These are phyloP conservation scores for Camelina sativa DNA, from an alignment of 345 rosid genomes.

Conservation along the genomic window DNA sequence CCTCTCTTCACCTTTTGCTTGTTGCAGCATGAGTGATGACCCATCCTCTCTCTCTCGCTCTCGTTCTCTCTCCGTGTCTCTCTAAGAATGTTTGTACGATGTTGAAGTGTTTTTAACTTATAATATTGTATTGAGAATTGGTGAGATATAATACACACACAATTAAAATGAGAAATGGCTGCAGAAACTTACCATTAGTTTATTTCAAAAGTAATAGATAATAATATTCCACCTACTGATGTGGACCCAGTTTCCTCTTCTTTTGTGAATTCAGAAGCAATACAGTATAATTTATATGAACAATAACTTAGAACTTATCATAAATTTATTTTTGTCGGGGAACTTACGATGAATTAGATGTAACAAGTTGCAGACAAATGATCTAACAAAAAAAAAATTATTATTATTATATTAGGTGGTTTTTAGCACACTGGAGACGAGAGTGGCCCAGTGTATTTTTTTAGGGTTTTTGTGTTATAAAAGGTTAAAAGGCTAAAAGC, in stretches of 20 bases:
- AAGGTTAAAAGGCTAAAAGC: conserved; percentile 57
- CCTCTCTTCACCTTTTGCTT: conserved; percentile 99
- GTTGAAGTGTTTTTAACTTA: conserved; percentile 33
- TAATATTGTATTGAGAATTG: conserved; percentile 28
- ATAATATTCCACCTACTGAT: conserved; percentile 33
- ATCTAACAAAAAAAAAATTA: background rate
- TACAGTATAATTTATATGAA: background rate
- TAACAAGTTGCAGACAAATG: background rate
- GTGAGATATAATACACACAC: conserved; percentile 23
- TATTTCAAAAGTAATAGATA: background rate
- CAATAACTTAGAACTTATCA: background rate
- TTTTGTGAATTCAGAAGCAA: background rate
- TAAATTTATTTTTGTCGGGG: background rate
- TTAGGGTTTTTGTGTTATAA: conserved; percentile 59
- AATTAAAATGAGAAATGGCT: conserved; percentile 36
- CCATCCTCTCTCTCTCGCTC: conserved; percentile 50
- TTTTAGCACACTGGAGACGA: conserved; percentile 39
- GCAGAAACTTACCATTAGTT: conserved; percentile 1
- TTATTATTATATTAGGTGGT: background rate
- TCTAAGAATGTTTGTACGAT: conserved; percentile 41
- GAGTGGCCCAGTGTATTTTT: conserved; percentile 53
- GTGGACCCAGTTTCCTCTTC: conserved; percentile 19
- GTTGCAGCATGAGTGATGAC: conserved; percentile 98
- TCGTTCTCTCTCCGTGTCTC: conserved; percentile 20
- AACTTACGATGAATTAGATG: background rate